Percentiles rank a stretch among this genome's conserved stretches.
These are phyloP conservation scores for Sporothrix brunneoviolacea DNA, from an alignment of 2,329 filamentous ascomycete genomes.

Conservation along the genomic window DNA sequence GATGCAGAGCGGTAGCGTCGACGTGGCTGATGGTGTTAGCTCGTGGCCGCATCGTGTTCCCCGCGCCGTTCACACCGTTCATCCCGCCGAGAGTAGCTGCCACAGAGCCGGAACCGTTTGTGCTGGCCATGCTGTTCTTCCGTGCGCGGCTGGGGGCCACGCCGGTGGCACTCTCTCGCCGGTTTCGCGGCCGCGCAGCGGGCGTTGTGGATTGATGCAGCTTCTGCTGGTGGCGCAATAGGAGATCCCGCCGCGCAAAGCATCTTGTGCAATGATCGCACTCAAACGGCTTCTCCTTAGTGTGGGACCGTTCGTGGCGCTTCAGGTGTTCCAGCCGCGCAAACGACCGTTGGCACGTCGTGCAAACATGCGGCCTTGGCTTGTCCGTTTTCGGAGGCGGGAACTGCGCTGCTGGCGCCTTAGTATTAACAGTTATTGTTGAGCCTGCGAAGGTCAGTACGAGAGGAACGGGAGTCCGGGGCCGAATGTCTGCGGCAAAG, in stretches of 20 bases:
- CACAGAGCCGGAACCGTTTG: constrained; percentile 36
- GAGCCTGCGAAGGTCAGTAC: constrained; percentile 30
- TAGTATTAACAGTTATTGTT: constrained; percentile 47
- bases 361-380: constrained; percentile 88
- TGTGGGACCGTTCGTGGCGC: constrained; percentile 94
- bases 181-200: constrained; percentile 76
- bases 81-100: constrained; percentile 19
- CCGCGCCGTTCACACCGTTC: constrained; percentile 17
- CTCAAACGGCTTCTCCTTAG: constrained; percentile 98
- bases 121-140: constrained; percentile 80
- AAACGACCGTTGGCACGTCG: constrained; percentile 85
- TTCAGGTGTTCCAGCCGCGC: constrained; percentile 94
- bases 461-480: too few relatives aligned
- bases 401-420: constrained; percentile 39
- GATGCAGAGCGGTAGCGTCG: constrained; percentile 67
- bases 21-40: constrained; percentile 97
- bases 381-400: constrained; percentile 95
- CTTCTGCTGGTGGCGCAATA: constrained; percentile 96
- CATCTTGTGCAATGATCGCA: constrained; percentile 91
- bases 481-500: too few relatives aligned
- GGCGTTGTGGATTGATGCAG: constrained; percentile 89
- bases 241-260: constrained; percentile 86
- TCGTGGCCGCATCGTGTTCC: constrained; percentile 67
- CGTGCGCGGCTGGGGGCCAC: constrained; percentile 68
- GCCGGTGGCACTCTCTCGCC: constrained; percentile 80